Base-by-base conservation (phyloP, 768 basidiomycete species). In the Leucosporidium creatinivorum region DNA sequence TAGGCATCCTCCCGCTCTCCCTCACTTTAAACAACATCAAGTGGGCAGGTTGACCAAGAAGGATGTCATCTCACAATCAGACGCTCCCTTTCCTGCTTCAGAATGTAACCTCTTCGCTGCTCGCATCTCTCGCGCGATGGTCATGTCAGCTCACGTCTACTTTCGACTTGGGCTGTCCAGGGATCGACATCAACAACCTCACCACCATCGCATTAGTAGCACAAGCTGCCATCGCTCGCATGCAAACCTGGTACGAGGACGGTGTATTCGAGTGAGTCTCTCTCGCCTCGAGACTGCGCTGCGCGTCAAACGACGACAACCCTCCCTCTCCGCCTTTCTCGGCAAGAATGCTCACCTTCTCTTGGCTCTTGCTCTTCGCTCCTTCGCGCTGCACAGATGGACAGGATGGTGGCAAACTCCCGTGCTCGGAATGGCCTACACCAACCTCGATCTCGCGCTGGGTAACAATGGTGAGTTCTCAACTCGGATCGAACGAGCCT, bases 201-300 rank as follows among this genome's bases (percentile, higher is more conserved):
- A 47, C 56, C 8, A 67, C 61, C 2, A 58, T 67, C 56, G 66
- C 66, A 9, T 26, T 47, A 4, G 50, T 67, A 54, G 58, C 66
- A 0, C 61, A 67, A 18, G 66, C 66, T 10, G 61, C 66, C 0
- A 61, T 58, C 13, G 61, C 66, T 6, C 33, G 66, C 13, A 67
- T 67, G 66, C 66, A 67, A 59, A 67, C 66, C 21, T 67, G 66
- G 66, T 67, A 67, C 61, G 61, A 62, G 49, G 50, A 58, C 36
- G 66, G 66, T 26, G 33, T 62, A 9, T 67, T 61, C 55, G 61
- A 67, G 66, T 67, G 61, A 47, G 66, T 33, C 33, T 33, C 61
- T 15, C 10, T 18, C 4, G 13, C 26, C 39, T 36, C 33, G 5
- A 5, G n/a, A n/a, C n/a, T n/a, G n/a, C n/a, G 39, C 39, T 44